Conservation (phyloP, 352 stramenopile species). For the Peronospora destructor region DNA sequence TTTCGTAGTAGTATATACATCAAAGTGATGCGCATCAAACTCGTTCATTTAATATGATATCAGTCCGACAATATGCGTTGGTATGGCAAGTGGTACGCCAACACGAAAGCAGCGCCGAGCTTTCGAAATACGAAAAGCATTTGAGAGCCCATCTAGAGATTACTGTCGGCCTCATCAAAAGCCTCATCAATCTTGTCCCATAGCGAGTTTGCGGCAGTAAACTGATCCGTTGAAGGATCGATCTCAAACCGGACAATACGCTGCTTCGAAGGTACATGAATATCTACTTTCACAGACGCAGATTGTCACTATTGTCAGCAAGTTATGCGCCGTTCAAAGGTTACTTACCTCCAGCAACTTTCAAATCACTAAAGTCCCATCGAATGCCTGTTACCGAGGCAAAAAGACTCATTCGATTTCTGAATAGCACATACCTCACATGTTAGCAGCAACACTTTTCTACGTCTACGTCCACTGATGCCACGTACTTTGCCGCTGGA, state of each 20-base stretch:
- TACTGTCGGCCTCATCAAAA: constrained; percentile 51
- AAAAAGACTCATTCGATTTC: constrained; percentile 73
- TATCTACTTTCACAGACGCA: constrained; percentile 30
- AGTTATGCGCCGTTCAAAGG: background rate
- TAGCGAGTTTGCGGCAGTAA: constrained; percentile 50
- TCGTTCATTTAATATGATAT: too few relatives aligned
- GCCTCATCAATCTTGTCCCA: constrained; percentile 67
- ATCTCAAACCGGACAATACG: constrained; percentile 54
- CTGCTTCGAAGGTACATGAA: constrained; percentile 53
- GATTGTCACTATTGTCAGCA: background rate
- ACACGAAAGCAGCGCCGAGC: background rate
- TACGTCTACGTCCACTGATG: background rate
- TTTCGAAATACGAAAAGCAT: background rate
- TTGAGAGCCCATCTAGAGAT: constrained; percentile 24
- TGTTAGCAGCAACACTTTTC: background rate
- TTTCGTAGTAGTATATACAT: too few relatives aligned
- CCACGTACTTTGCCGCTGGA: constrained; percentile 52
- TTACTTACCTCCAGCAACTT: constrained; percentile 40
- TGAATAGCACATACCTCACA: constrained; percentile 16
- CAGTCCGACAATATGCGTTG: too few relatives aligned
- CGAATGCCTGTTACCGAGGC: constrained; percentile 72
- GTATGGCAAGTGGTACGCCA: background rate
- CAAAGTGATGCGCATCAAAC: too few relatives aligned
- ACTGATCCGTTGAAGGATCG: constrained; percentile 40
- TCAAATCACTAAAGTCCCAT: constrained; percentile 55